These are phyloP conservation scores for Selaginella moellendorffii DNA, from an alignment of 75 land plant genomes.

Conservation along the genomic window DNA sequence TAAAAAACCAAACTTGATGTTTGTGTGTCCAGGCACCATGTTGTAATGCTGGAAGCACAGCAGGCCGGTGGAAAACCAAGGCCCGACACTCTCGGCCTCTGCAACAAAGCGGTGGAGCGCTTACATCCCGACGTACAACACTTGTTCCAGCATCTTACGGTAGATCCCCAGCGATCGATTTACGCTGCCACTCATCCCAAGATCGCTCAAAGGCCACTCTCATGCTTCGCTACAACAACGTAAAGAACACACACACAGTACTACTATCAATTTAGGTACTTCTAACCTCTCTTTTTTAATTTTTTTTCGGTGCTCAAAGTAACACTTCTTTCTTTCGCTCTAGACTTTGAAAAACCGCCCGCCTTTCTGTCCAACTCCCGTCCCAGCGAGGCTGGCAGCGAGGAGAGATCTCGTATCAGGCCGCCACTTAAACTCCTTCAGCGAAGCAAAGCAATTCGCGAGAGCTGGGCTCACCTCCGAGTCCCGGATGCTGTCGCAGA, in stretches of 20 bases:
- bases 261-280: too few relatives aligned
- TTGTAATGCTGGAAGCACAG: constrained; percentile 28
- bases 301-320: too few relatives aligned
- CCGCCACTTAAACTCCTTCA: constrained; percentile 87
- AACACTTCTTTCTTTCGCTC: too few relatives aligned
- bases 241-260: too few relatives aligned
- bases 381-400: constrained; percentile 38
- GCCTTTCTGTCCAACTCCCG: constrained; percentile 76
- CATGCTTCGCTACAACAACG: too few relatives aligned
- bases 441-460: constrained; percentile 37
- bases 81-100: constrained; percentile 57
- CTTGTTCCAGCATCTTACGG: constrained; percentile 64
- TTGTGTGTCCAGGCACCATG: constrained; percentile 25
- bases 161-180: constrained; percentile 59
- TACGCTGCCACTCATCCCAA: constrained; percentile 96
- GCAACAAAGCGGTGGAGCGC: constrained; percentile 58
- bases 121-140: constrained; percentile 82
- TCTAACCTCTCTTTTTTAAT: too few relatives aligned
- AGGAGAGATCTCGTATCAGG: constrained; percentile 77
- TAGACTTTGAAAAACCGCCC: constrained; percentile 57
- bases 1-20: too few relatives aligned
- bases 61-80: constrained; percentile 24
- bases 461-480: constrained; percentile 54
- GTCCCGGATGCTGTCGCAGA: constrained; percentile 73
- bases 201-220: constrained; percentile 44